Percentiles rank a stretch among this genome's conserved stretches.
These are phyloP conservation scores for Starmera pachycereana DNA, from an alignment of 805 yeast species.

Conservation along the genomic window DNA sequence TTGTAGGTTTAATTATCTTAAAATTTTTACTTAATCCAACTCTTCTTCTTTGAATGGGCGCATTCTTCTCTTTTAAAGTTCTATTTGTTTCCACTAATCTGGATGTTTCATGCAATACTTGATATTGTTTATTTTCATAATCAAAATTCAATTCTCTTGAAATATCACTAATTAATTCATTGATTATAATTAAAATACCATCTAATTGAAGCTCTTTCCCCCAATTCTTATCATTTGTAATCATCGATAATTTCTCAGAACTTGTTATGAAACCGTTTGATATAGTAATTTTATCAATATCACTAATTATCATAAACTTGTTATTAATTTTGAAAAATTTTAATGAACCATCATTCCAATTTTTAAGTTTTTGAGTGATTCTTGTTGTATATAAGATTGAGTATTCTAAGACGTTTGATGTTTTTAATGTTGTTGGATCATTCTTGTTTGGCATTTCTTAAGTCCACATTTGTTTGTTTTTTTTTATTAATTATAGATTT, in stretches of 20 bases:
- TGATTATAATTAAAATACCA: constrained; percentile 8
- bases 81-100: neutral
- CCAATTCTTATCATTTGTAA: constrained; percentile 3
- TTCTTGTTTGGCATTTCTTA: too few species aligned
- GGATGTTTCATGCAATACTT: neutral
- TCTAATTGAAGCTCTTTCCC: constrained; percentile 12
- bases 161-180: constrained; percentile 3
- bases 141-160: constrained; percentile 11
- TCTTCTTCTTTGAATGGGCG: constrained; percentile 1
- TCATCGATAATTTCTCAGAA: neutral
- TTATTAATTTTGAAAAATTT: constrained; percentile 13
- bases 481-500: too few species aligned
- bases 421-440: neutral
- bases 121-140: constrained; percentile 4
- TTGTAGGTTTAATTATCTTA: constrained; percentile 6
- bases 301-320: constrained; percentile 10
- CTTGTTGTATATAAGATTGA: constrained; percentile 12
- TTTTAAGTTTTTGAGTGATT: constrained; percentile 12
- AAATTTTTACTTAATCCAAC: constrained; percentile 12
- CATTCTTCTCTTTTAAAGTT: neutral
- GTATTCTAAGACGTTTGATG: constrained; percentile 13
- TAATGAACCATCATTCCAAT: constrained; percentile 17
- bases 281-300: constrained; percentile 8
- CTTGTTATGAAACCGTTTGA: constrained; percentile 9
- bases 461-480: too few species aligned